These are phyloP conservation scores for Taphrina confusa DNA, from an alignment of 1,139 yeast species.

Conservation along the genomic window DNA sequence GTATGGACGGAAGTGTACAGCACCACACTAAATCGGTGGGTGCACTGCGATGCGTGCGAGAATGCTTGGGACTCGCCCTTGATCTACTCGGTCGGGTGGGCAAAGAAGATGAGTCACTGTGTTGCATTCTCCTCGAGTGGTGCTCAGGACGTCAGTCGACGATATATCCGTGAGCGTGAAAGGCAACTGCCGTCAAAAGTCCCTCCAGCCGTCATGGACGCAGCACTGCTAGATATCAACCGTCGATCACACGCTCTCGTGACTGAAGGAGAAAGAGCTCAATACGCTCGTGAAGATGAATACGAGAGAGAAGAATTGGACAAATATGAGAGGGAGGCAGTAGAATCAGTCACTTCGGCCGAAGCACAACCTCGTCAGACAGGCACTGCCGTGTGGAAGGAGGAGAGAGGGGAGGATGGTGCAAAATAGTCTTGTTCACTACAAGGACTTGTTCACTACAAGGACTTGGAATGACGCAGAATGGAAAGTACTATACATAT, in stretches of 20 bases:
- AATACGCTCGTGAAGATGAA: constrained; percentile 49
- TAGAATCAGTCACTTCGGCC: constrained; percentile 36
- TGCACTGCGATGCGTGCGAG: constrained; percentile 85
- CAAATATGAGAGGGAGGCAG: constrained; percentile 41
- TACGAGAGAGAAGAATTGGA: constrained; percentile 50
- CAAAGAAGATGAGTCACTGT: constrained; percentile 85
- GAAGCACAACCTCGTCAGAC: constrained; percentile 57
- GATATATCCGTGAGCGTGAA: constrained; percentile 61
- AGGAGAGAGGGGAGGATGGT: constrained; percentile 75
- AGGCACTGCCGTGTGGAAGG: constrained; percentile 76
- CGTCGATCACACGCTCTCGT: constrained; percentile 46
- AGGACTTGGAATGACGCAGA: background rate
- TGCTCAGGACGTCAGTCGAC: constrained; percentile 56
- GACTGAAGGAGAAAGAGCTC: constrained; percentile 46
- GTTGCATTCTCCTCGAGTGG: constrained; percentile 59
- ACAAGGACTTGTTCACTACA: too few species aligned
- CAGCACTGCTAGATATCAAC: constrained; percentile 51
- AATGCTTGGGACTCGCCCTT: constrained; percentile 78
- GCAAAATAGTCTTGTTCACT: background rate
- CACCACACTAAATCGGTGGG: constrained; percentile 62
- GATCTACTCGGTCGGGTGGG: constrained; percentile 83
- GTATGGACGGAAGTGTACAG: constrained; percentile 93
- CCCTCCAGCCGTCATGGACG: constrained; percentile 50
- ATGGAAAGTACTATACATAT: background rate
- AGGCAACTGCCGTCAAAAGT: constrained; percentile 58